Percentiles rank a stretch among this genome's conserved stretches.
Evolutionary conservation across 2,329 filamentous ascomycete species (phyloP).

Genomic region (Penicillium sp.): DNA sequence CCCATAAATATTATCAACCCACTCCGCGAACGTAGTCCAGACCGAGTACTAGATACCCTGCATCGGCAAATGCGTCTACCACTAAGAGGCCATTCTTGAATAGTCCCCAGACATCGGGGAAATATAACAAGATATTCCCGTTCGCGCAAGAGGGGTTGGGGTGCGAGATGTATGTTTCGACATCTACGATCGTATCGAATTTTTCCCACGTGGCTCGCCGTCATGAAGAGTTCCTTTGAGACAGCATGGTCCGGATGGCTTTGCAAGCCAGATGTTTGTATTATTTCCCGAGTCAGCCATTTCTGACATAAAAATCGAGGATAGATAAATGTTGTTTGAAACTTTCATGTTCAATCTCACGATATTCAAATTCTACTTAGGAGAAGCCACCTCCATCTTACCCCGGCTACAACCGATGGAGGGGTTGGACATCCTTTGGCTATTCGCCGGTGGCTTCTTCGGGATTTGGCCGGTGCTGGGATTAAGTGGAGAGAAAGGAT

Average conservation of each 20-base stretch:
- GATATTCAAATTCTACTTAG: no score
- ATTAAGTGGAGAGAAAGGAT: no score
- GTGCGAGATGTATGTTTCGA: conserved; percentile 46
- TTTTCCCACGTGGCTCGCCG: conserved; percentile 43
- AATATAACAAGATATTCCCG: conserved; percentile 51
- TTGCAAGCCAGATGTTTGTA: conserved; percentile 31
- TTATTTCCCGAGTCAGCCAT: no score
- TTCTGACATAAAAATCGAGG: no score
- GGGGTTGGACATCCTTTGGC: no score
- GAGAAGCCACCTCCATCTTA: no score
- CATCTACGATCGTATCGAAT: conserved; percentile 37
- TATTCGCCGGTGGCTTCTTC: no score
- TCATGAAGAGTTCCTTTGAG: conserved; percentile 45
- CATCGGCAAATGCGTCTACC: conserved; percentile 53
- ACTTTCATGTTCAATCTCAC: no score
- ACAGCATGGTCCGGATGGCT: conserved; percentile 37
- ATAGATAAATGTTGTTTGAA: background rate
- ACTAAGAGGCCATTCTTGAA: conserved; percentile 49
- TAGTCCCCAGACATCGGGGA: conserved; percentile 53
- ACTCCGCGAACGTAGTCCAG: conserved; percentile 54
- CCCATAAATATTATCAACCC: conserved; percentile 16
- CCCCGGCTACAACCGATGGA: no score
- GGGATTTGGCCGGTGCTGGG: no score
- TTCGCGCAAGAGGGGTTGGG: conserved; percentile 38
- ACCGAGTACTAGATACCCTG: conserved; percentile 49